Conservation (phyloP, 768 basidiomycete species). For the Hericium rajendrae region DNA sequence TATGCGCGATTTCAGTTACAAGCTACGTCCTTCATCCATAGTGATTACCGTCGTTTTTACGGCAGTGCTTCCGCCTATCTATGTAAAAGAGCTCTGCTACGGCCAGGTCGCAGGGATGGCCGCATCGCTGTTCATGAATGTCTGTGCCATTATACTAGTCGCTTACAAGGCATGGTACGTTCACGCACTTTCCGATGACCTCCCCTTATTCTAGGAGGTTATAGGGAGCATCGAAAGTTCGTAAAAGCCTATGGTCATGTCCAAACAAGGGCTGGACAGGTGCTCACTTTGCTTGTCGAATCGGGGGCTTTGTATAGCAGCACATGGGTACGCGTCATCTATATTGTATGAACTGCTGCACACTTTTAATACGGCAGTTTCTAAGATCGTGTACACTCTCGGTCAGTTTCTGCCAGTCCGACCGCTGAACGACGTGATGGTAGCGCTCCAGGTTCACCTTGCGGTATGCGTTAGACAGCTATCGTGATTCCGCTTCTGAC, state of each 20-base stretch:
- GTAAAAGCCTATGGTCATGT: neutral
- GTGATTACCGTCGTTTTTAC: neutral
- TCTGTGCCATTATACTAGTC: neutral
- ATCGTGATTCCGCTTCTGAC: neutral
- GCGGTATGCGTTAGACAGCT: neutral
- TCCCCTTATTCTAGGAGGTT: neutral
- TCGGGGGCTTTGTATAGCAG: neutral
- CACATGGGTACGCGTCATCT: neutral
- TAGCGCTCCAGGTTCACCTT: neutral
- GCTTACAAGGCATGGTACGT: neutral
- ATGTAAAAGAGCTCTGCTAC: neutral
- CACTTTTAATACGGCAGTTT: neutral
- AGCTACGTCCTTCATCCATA: neutral
- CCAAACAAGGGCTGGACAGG: neutral
- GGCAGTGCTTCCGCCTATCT: neutral
- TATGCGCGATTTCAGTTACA: neutral
- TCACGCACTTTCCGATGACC: neutral
- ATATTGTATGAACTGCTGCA: neutral
- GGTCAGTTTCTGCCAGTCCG: neutral
- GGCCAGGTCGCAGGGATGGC: neutral
- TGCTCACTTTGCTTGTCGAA: neutral
- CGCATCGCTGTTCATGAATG: neutral
- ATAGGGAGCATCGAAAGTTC: neutral
- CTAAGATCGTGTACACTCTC: neutral
- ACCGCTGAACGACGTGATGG: neutral